These are phyloP conservation scores for Fusarium papillatum DNA, from an alignment of 2,329 filamentous ascomycete species.

Conservation along the genomic window DNA sequence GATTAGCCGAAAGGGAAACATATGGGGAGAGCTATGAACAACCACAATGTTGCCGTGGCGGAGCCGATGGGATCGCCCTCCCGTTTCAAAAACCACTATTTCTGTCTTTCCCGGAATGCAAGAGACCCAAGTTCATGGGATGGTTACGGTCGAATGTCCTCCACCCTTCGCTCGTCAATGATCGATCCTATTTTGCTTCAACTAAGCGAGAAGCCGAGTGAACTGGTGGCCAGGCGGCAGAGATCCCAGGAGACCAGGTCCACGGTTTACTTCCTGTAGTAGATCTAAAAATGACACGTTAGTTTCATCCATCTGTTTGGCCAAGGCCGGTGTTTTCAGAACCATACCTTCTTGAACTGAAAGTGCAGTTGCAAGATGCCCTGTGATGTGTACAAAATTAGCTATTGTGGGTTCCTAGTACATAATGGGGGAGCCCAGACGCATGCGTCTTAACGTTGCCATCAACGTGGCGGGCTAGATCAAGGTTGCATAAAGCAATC, in stretches of 20 bases:
- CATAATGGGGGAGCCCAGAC: constrained; percentile 15
- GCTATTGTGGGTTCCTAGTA: constrained; percentile 18
- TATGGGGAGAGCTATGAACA: constrained; percentile 38
- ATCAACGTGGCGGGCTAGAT: constrained; percentile 21
- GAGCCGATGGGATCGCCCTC: constrained; percentile 24
- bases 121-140: constrained; percentile 10
- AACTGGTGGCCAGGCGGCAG: constrained; percentile 11
- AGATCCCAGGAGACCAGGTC: constrained; percentile 1
- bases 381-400: constrained; percentile 59
- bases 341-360: constrained; percentile 93
- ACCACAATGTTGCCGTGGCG: constrained; percentile 21
- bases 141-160: constrained; percentile 1
- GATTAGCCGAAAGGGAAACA: constrained; percentile 29
- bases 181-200: constrained; percentile 1
- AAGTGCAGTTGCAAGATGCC: constrained; percentile 97
- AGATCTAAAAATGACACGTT: constrained; percentile 58
- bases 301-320: constrained; percentile 29
- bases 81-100: constrained; percentile 24
- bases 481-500: constrained; percentile 25
- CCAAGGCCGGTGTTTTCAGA: constrained; percentile 15
- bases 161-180: constrained; percentile 8
- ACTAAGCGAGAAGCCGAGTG: constrained; percentile 13
- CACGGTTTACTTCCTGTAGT: constrained; percentile 65
- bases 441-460: constrained; percentile 18
- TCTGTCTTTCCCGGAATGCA: constrained; percentile 13